A percentile compares a stretch with the other conserved stretches of the same genome.
Evolutionary conservation across 345 rosid species (phyloP).

Genomic region (Salix suchowensis): DNA sequence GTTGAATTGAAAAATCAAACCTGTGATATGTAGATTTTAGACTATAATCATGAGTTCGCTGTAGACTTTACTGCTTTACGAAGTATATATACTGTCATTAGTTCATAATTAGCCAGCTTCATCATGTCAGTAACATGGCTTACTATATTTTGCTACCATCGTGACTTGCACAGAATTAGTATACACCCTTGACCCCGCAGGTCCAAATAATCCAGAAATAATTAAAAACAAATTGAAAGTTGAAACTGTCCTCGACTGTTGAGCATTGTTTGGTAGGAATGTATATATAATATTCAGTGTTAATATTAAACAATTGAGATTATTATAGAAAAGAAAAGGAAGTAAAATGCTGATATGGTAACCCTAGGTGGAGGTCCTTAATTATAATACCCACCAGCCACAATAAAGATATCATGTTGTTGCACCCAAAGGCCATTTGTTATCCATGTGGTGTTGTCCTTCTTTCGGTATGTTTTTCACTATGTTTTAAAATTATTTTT

Average conservation of each 20-base stretch:
- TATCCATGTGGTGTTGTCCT: not conserved
- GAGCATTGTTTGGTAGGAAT: not conserved
- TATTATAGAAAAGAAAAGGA: not conserved
- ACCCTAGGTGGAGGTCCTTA: not conserved
- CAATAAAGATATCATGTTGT: not conserved
- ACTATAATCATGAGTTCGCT: not conserved
- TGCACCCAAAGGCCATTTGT: not conserved
- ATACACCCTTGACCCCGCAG: not conserved
- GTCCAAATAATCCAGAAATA: not conserved
- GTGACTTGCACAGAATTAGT: not conserved
- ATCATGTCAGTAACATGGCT: not conserved
- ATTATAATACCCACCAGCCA: too few species aligned
- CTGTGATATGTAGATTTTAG: not conserved
- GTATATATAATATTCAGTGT: not conserved
- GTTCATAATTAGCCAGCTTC: not conserved
- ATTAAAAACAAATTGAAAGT: not conserved
- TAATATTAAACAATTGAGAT: not conserved
- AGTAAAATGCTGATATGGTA: not conserved
- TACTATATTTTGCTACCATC: not conserved
- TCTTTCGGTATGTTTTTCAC: not conserved
- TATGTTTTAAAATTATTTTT: too few species aligned
- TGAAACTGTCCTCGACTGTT: not conserved
- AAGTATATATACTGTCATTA: constrained; percentile 4
- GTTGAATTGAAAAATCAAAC: not conserved
- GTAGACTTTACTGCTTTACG: not conserved